Conservation (phyloP, 2,329 filamentous ascomycete species). For the Ciborinia camelliae region DNA sequence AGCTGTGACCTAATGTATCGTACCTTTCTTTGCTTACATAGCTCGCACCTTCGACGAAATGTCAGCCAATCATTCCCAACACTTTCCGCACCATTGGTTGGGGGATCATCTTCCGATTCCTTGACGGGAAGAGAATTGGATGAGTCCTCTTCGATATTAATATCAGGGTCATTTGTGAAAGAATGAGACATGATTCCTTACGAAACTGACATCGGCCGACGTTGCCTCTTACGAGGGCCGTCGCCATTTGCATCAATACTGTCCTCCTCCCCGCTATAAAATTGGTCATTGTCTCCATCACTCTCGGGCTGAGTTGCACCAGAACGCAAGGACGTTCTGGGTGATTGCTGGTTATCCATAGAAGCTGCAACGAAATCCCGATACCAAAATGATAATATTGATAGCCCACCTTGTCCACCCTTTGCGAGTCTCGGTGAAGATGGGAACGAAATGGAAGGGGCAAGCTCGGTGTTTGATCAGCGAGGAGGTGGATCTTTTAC, state of each 20-base stretch:
- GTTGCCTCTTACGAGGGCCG: constrained; percentile 44
- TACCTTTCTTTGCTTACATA: constrained; percentile 80
- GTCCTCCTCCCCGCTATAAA: constrained; percentile 35
- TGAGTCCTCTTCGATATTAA: constrained; percentile 11
- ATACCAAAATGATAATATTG: constrained; percentile 1
- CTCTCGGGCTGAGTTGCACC: constrained; percentile 34
- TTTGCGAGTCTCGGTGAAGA: constrained; percentile 32
- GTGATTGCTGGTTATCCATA: constrained; percentile 37
- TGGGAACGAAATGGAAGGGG: constrained; percentile 26
- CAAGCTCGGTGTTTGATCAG: constrained; percentile 26
- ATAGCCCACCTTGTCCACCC: constrained; percentile 6
- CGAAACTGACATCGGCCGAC: constrained; percentile 48
- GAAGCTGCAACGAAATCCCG: constrained; percentile 7
- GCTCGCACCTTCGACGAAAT: constrained; percentile 58
- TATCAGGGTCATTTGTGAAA: constrained; percentile 23
- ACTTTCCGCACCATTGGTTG: constrained; percentile 15
- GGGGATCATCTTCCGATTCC: constrained; percentile 24
- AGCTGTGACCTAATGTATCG: not conserved
- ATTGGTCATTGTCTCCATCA: constrained; percentile 34
- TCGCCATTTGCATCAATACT: constrained; percentile 36
- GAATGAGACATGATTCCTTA: constrained; percentile 39
- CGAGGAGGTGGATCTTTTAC: constrained; percentile 15
- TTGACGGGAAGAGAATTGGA: constrained; percentile 22
- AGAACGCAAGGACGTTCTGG: constrained; percentile 28
- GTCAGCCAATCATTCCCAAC: constrained; percentile 35